Evolutionary conservation across 805 yeast genomes (phyloP).

Genomic region (Grigorovia humatica): DNA sequence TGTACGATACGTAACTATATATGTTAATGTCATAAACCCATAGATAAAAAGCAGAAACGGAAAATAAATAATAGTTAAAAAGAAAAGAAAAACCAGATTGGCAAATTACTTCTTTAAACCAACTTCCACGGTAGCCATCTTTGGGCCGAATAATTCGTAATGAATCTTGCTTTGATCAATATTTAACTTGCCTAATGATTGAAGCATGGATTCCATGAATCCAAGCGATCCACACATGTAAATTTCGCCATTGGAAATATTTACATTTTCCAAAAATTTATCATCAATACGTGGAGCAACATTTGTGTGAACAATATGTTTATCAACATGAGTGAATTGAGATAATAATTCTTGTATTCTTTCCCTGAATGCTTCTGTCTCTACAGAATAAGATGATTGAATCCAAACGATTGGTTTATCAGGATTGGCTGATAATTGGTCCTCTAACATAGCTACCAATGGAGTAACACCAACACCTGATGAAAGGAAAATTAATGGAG

Average conservation of each 20-base stretch:
- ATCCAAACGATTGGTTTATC: slow-evolving; percentile 26
- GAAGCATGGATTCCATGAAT: slow-evolving; percentile 23
- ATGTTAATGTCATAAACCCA: neutral
- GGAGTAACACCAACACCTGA: slow-evolving; percentile 70
- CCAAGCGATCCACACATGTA: slow-evolving; percentile 26
- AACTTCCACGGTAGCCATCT: slow-evolving; percentile 23
- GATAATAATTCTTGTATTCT: slow-evolving; percentile 17
- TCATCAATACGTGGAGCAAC: slow-evolving; percentile 18
- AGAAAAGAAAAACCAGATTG: neutral
- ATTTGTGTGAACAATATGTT: slow-evolving; percentile 15
- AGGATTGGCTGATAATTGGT: slow-evolving; percentile 18
- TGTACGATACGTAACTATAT: too few species aligned
- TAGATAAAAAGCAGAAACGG: neutral
- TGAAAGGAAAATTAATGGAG: slow-evolving; percentile 35
- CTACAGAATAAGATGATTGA: slow-evolving; percentile 20
- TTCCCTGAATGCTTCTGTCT: slow-evolving; percentile 18
- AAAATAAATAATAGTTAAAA: too few species aligned
- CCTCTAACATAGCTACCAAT: slow-evolving; percentile 40
- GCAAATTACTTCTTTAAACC: slow-evolving; percentile 4
- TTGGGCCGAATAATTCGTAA: slow-evolving; percentile 29
- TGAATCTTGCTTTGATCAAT: slow-evolving; percentile 21
- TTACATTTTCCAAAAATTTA: slow-evolving; percentile 12
- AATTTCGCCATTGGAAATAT: slow-evolving; percentile 22
- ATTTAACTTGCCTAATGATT: slow-evolving; percentile 11
- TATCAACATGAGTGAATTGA: slow-evolving; percentile 8